Evolutionary conservation across 352 stramenopile genomes (phyloP).

Genomic region (Globisporangium camurandrum): DNA sequence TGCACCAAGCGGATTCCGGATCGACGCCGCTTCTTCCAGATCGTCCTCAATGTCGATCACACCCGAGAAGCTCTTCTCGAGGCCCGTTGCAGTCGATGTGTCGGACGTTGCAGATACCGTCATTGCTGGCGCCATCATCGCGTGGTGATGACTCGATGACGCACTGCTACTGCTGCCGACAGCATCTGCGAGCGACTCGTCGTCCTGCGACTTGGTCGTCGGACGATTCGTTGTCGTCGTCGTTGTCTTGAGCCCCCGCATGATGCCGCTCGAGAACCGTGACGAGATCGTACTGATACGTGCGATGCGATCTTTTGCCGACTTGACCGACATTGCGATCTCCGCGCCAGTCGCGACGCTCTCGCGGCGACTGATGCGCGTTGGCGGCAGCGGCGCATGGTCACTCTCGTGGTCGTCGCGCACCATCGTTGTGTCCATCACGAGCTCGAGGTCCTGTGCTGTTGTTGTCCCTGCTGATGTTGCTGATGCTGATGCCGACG

Average conservation of each 20-base stretch:
- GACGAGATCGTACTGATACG: constrained; percentile 69
- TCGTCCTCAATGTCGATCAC: constrained; percentile 12
- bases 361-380: constrained; percentile 6
- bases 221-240: constrained; percentile 7
- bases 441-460: constrained; percentile 13
- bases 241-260: constrained; percentile 28
- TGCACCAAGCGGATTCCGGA: constrained; percentile 11
- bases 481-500: no score
- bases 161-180: no score
- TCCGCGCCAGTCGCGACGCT: constrained; percentile 17
- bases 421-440: constrained; percentile 18
- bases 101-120: constrained; percentile 8
- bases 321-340: constrained; percentile 52
- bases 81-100: constrained; percentile 11
- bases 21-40: constrained; percentile 8
- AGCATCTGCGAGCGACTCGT: constrained; percentile 3
- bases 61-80: constrained; percentile 13
- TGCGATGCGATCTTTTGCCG: constrained; percentile 38
- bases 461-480: no score
- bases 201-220: constrained; percentile 11
- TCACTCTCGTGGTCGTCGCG: constrained; percentile 9
- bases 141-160: not conserved
- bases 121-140: constrained; percentile 8
- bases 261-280: constrained; percentile 62
- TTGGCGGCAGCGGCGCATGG: constrained; percentile 1